Evolutionary conservation across 371 early-diverging fungal genomes (phyloP).

Genomic region (Funneliformis caledonium): DNA sequence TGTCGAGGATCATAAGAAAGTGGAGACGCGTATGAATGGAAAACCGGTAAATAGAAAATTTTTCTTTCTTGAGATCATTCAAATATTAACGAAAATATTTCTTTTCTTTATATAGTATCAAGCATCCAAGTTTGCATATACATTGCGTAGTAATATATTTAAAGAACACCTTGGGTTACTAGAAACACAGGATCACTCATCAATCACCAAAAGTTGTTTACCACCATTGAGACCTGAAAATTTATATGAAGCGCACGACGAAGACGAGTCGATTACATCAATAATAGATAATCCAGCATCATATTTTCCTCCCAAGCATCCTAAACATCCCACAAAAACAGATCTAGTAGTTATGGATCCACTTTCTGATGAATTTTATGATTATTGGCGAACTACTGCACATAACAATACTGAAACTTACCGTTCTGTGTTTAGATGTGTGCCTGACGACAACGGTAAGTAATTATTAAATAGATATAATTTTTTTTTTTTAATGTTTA

Average conservation of each 20-base stretch:
- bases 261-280: background rate
- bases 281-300: background rate
- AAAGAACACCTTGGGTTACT: constrained; percentile 85
- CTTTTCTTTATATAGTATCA: constrained; percentile 53
- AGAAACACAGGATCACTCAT: constrained; percentile 52
- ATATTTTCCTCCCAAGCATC: constrained; percentile 20
- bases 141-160: constrained; percentile 78
- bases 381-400: constrained; percentile 72
- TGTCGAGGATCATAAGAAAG: constrained; percentile 77
- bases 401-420: constrained; percentile 71
- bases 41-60: constrained; percentile 51
- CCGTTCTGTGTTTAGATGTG: constrained; percentile 80
- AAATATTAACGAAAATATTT: background rate
- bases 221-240: constrained; percentile 49
- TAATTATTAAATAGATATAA: background rate
- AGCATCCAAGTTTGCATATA: constrained; percentile 77
- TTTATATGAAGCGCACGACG: constrained; percentile 28
- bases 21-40: constrained; percentile 76
- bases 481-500: background rate
- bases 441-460: constrained; percentile 82
- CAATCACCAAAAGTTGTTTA: constrained; percentile 57
- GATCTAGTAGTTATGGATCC: constrained; percentile 76
- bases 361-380: constrained; percentile 65
- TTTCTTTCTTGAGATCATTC: background rate
- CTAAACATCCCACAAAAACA: constrained; percentile 42